Evolutionary conservation across 78 protist genomes (phyloP).

Genomic region (Cyanophora paradoxa): DNA sequence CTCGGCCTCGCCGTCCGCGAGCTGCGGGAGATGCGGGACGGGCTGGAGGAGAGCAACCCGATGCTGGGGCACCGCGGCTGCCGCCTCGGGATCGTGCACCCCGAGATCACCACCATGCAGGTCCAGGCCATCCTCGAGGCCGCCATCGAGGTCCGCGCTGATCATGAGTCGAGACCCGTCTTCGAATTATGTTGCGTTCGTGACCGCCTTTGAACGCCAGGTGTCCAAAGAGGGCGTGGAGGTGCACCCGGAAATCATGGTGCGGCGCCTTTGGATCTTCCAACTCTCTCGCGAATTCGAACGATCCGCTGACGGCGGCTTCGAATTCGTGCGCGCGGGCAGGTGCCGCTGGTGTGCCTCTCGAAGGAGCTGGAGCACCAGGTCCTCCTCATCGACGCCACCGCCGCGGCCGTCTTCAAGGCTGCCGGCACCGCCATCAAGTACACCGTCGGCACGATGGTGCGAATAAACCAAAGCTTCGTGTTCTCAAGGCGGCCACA

Average conservation of each 20-base stretch:
- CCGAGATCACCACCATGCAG: constrained; percentile 75
- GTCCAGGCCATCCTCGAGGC: constrained; percentile 58
- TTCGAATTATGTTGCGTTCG: no score
- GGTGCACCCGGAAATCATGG: constrained; percentile 46
- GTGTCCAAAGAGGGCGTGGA: constrained; percentile 24
- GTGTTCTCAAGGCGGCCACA: no score
- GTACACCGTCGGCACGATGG: constrained; percentile 53
- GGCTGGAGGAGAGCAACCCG: constrained; percentile 58
- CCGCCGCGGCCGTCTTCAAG: constrained; percentile 24
- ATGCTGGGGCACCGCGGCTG: constrained; percentile 80
- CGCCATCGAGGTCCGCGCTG: constrained; percentile 13
- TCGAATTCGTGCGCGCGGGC: no score
- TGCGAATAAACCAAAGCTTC: no score
- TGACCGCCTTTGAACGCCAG: no score
- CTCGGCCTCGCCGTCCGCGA: no score
- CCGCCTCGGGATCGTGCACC: constrained; percentile 65
- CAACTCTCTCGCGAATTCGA: no score
- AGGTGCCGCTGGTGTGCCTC: constrained; percentile 15
- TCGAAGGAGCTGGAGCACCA: constrained; percentile 43
- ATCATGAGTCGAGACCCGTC: no score
- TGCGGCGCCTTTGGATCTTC: no score
- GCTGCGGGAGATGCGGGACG: no score
- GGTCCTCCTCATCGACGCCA: constrained; percentile 3
- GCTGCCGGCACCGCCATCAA: not conserved
- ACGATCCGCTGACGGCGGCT: no score